phyloP scores from a whole-genome alignment of 139 green algal genomes.

The Tetradesmus obliquus region DNA sequence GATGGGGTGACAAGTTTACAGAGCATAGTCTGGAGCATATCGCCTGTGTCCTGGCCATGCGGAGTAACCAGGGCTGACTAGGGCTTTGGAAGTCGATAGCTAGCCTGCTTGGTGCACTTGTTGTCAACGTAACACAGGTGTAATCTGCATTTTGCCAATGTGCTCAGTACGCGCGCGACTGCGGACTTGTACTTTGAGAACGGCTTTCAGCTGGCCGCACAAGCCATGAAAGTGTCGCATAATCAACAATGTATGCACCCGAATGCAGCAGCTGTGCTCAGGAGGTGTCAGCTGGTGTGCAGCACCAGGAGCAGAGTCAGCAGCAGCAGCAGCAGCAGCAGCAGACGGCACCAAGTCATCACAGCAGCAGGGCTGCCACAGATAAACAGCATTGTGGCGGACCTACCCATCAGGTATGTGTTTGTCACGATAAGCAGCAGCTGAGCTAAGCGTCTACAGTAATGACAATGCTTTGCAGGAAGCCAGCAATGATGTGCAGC shows the following conservation, averaged over 20 bases:
- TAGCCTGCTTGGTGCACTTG: background rate
- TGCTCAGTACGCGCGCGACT: background rate
- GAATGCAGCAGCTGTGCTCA: background rate
- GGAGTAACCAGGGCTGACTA: background rate
- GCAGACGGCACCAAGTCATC: background rate
- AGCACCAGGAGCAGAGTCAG: background rate
- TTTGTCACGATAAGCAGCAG: background rate
- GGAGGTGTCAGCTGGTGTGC: background rate
- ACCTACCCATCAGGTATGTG: conserved; percentile 31
- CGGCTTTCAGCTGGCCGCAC: background rate
- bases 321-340: conserved; percentile 1
- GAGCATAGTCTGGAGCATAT: no score
- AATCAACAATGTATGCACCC: conserved; percentile 1
- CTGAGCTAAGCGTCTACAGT: background rate
- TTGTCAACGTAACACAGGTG: background rate
- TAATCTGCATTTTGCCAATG: background rate
- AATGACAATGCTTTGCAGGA: background rate
- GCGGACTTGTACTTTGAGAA: background rate
- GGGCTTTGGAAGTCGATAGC: background rate
- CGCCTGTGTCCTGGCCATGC: background rate
- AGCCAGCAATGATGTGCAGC: background rate
- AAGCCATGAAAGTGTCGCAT: background rate
- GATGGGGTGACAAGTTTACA: no score
- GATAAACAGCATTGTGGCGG: background rate
- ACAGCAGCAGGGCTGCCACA: background rate